phyloP scores from a whole-genome alignment of 1,284 basidiomycete genomes.

The Sporisorium sorghi region DNA sequence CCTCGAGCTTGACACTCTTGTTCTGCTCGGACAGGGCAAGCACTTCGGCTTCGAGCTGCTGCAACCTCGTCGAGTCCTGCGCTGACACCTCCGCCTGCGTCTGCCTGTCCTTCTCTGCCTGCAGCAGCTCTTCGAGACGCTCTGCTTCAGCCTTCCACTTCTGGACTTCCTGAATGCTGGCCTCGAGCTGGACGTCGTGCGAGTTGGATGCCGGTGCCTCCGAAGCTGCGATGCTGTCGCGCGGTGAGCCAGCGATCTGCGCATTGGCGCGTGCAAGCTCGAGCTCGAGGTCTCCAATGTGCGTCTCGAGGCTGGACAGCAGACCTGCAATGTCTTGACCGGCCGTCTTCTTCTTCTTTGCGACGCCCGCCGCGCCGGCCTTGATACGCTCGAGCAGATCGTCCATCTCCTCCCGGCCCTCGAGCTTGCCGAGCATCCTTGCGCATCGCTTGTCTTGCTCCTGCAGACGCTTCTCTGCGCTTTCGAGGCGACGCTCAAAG shows the following conservation, averaged over 20 bases:
- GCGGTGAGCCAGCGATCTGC: constrained; percentile 13
- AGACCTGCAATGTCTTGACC: constrained; percentile 60
- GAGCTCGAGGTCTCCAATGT: constrained; percentile 58
- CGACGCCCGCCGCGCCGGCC: constrained; percentile 37
- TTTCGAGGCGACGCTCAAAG: constrained; percentile 57
- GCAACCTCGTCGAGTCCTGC: constrained; percentile 1
- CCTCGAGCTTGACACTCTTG: constrained; percentile 8
- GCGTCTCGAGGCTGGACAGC: constrained; percentile 58
- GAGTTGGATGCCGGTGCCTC: neutral
- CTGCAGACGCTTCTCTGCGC: constrained; percentile 60
- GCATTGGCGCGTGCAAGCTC: constrained; percentile 48
- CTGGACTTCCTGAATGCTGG: constrained; percentile 16
- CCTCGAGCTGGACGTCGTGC: constrained; percentile 15
- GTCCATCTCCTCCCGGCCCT: constrained; percentile 69
- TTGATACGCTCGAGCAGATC: constrained; percentile 67
- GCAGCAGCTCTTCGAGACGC: constrained; percentile 17
- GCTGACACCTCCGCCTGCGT: constrained; percentile 4
- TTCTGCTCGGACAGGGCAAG: constrained; percentile 15
- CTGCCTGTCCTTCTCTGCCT: constrained; percentile 3
- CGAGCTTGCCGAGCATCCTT: constrained; percentile 64
- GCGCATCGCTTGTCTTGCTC: constrained; percentile 65
- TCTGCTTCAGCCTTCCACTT: constrained; percentile 32
- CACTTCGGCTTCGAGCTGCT: constrained; percentile 24
- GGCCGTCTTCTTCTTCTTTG: constrained; percentile 54
- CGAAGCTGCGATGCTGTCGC: constrained; percentile 14